These are phyloP conservation scores for Magnolia kwangsiensis DNA, from an alignment of 164 flowering plant genomes.

Conservation along the genomic window DNA sequence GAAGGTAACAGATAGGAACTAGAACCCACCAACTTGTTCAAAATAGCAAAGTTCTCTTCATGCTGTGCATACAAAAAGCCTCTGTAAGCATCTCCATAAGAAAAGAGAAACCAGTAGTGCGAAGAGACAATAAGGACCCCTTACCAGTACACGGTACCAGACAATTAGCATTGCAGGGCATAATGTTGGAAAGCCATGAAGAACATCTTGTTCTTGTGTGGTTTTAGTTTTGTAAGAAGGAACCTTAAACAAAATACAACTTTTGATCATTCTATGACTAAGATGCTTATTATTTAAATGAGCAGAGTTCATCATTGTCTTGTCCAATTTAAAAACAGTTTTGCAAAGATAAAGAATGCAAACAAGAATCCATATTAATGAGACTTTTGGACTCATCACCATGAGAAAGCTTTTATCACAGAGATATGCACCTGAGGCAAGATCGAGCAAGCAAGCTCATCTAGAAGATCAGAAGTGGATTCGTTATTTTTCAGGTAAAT, in stretches of 20 bases:
- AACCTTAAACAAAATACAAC: constrained; percentile 33
- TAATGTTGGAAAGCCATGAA: constrained; percentile 54
- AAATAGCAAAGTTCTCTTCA: constrained; percentile 56
- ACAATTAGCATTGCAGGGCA: constrained; percentile 47
- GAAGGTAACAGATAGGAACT: not conserved
- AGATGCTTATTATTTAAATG: too few species aligned
- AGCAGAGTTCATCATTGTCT: too few species aligned
- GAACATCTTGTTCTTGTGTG: constrained; percentile 26
- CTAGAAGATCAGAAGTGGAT: constrained; percentile 53
- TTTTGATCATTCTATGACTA: too few species aligned
- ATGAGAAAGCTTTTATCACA: constrained; percentile 4
- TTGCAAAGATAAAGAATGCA: not conserved
- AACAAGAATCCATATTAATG: not conserved
- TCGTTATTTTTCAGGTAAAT: constrained; percentile 55
- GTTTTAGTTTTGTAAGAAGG: constrained; percentile 27
- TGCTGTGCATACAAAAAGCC: constrained; percentile 51
- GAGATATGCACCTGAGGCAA: constrained; percentile 57
- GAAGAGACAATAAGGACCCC: constrained; percentile 12
- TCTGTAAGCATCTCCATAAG: not conserved
- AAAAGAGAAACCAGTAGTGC: not conserved
- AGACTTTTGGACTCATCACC: not conserved
- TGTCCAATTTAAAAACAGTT: not conserved
- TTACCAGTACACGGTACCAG: constrained; percentile 82
- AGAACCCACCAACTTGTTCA: constrained; percentile 61
- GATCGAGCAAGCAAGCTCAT: constrained; percentile 60